Conservation (phyloP, 345 rosid species). For the Populus nigra region DNA sequence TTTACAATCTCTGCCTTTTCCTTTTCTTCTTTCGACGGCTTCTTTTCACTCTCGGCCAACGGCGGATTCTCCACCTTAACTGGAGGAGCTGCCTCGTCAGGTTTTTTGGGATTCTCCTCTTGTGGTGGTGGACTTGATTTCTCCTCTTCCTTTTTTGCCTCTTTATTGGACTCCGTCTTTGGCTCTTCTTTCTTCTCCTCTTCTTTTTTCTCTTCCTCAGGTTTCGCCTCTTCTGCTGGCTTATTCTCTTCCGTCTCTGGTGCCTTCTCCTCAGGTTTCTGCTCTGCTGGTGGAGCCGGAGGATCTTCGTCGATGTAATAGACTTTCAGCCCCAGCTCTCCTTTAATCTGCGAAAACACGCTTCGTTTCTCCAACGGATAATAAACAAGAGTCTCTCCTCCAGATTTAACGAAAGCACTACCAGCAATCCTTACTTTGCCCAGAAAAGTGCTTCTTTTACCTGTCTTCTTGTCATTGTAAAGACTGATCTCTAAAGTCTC, state of each 20-base stretch:
- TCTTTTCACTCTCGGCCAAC: slow-evolving; percentile 46
- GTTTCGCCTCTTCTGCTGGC: slow-evolving; percentile 29
- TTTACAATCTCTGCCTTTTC: slow-evolving; percentile 30
- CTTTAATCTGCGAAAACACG: slow-evolving; percentile 81
- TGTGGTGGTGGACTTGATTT: slow-evolving; percentile 29
- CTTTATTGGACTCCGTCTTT: slow-evolving; percentile 12
- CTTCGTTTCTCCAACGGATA: slow-evolving; percentile 85
- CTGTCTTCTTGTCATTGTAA: slow-evolving; percentile 72
- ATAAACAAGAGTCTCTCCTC: slow-evolving; percentile 67
- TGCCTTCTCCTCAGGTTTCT: background rate
- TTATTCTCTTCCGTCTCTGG: slow-evolving; percentile 27
- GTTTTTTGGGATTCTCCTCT: slow-evolving; percentile 17
- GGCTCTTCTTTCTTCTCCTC: slow-evolving; percentile 37
- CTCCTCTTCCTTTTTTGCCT: slow-evolving; percentile 31
- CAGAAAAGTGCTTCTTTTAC: slow-evolving; percentile 63
- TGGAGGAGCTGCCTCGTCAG: slow-evolving; percentile 4
- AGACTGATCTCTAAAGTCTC: slow-evolving; percentile 78
- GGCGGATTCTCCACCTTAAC: slow-evolving; percentile 46
- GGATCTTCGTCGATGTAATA: slow-evolving; percentile 64
- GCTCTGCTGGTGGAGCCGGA: slow-evolving; percentile 32
- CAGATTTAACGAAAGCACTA: slow-evolving; percentile 43
- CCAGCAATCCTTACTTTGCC: slow-evolving; percentile 80
- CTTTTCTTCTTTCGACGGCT: slow-evolving; percentile 25
- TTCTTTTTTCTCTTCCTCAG: slow-evolving; percentile 27
- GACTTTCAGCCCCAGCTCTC: slow-evolving; percentile 75